A percentile compares a stretch with the other conserved stretches of the same genome.
phyloP scores from a whole-genome alignment of 2,329 filamentous ascomycete genomes.

The Colletotrichum sp. region DNA sequence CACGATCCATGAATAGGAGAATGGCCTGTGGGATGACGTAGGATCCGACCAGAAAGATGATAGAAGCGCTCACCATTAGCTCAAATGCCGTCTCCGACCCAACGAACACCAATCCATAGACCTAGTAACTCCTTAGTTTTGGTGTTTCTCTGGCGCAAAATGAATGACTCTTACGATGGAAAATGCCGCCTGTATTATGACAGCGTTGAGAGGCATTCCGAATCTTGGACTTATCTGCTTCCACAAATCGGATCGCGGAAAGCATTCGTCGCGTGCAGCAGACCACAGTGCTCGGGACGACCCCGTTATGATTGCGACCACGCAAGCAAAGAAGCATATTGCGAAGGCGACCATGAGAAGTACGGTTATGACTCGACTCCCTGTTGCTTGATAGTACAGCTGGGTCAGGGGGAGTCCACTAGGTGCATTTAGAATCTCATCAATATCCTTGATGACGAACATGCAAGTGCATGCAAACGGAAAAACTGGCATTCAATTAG shows the following conservation, averaged over 20 bases:
- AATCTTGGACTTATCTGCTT: slow-evolving; percentile 23
- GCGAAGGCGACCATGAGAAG: background rate
- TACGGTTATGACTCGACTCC: background rate
- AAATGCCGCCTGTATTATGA: background rate
- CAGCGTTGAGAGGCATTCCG: slow-evolving; percentile 30
- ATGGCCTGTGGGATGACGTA: slow-evolving; percentile 31
- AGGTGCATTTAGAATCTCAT: background rate
- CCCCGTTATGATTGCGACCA: background rate
- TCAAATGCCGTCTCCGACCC: slow-evolving; percentile 32
- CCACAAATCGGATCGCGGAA: slow-evolving; percentile 30
- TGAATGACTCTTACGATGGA: background rate
- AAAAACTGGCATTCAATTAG: background rate
- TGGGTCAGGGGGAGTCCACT: background rate
- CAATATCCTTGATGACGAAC: background rate
- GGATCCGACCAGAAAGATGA: slow-evolving; percentile 29
- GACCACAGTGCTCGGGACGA: background rate
- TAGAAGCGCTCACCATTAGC: slow-evolving; percentile 29
- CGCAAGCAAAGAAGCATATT: background rate
- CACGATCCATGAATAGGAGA: slow-evolving; percentile 28
- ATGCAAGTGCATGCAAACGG: background rate
- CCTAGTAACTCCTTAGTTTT: background rate
- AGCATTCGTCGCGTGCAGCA: background rate
- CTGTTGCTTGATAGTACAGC: background rate
- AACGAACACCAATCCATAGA: slow-evolving; percentile 33
- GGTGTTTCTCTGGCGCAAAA: background rate